These are phyloP conservation scores for Naganishia friedmannii DNA, from an alignment of 768 basidiomycete genomes.

Conservation along the genomic window DNA sequence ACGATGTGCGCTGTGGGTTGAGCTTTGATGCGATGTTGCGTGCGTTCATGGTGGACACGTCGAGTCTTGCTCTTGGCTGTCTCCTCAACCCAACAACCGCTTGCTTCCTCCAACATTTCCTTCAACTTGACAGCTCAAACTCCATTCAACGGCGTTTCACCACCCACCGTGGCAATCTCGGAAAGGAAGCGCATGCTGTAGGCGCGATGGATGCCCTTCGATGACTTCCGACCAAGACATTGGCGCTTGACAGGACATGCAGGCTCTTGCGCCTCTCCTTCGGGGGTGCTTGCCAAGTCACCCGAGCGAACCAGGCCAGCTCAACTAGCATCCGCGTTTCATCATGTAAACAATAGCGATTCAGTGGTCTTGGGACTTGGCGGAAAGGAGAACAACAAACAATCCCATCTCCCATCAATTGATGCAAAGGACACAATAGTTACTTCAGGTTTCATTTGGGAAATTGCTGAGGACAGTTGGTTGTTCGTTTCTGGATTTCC, in stretches of 20 bases:
- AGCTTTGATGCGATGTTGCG: neutral
- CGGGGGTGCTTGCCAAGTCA: neutral
- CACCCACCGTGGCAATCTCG: neutral
- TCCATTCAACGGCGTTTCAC: slow-evolving; percentile 4
- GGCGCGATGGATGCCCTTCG: slow-evolving; percentile 1
- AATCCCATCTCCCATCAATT: neutral
- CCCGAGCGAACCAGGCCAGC: neutral
- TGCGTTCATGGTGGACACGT: neutral
- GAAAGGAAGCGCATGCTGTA: slow-evolving; percentile 8
- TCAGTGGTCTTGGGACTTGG: neutral
- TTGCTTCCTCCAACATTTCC: too few species aligned
- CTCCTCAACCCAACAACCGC: too few species aligned
- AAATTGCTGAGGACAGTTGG: neutral
- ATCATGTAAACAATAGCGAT: slow-evolving; percentile 17
- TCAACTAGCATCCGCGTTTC: slow-evolving; percentile 1
- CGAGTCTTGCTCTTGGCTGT: too few species aligned
- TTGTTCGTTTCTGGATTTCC: neutral
- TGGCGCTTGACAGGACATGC: neutral
- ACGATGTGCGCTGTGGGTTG: neutral
- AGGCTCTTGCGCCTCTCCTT: neutral
- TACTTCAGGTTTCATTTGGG: neutral
- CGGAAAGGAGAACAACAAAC: slow-evolving; percentile 11
- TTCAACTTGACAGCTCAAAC: too few species aligned
- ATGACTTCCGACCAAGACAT: neutral
- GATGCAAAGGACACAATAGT: slow-evolving; percentile 3